These are phyloP conservation scores for Climacium dendroides DNA, from an alignment of 225 moss, liverwort and hornwort genomes.

Conservation along the genomic window DNA sequence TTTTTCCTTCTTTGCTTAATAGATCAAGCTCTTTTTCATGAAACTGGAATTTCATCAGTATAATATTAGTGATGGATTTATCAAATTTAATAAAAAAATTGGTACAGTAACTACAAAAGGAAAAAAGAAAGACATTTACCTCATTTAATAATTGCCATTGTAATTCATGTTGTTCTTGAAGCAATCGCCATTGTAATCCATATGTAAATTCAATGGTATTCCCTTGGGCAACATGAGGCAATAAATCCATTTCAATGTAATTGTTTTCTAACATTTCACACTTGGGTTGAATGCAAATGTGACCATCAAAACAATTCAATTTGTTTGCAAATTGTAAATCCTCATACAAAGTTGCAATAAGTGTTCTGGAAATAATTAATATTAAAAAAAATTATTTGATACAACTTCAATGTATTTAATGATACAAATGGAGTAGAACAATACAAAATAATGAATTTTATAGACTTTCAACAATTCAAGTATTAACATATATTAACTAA, in stretches of 20 bases:
- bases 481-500: too few relatives aligned
- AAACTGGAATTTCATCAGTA: neutral
- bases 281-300: neutral
- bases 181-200: slow-evolving; percentile 22
- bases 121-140: neutral
- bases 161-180: slow-evolving; percentile 36
- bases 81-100: too few relatives aligned
- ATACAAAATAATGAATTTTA: neutral
- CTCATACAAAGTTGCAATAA: slow-evolving; percentile 4
- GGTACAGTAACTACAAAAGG: neutral
- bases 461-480: neutral
- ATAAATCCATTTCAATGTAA: neutral
- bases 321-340: neutral
- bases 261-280: neutral
- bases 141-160: slow-evolving; percentile 27
- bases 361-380: neutral
- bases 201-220: slow-evolving; percentile 28
- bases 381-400: neutral
- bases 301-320: neutral
- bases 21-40: neutral
- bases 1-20: neutral
- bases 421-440: neutral
- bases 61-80: neutral
- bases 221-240: slow-evolving; percentile 20
- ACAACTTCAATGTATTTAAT: too few relatives aligned